Evolutionary conservation across 768 basidiomycete genomes (phyloP).

Genomic region (Sarcomyxa edulis): DNA sequence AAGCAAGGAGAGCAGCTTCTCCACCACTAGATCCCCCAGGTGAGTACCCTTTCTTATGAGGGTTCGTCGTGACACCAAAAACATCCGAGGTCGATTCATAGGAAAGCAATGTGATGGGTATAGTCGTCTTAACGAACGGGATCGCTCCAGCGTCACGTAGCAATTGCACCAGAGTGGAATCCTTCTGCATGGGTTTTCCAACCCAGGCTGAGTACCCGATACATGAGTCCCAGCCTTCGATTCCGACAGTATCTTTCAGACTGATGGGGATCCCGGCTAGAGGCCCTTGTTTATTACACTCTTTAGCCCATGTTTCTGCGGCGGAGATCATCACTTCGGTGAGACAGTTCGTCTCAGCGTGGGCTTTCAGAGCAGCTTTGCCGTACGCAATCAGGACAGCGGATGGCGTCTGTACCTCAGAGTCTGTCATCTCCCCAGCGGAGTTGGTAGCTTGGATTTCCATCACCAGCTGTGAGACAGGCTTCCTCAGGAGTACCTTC

Average conservation of each 20-base stretch:
- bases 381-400: constrained; percentile 36
- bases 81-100: constrained; percentile 53
- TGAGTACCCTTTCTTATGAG: constrained; percentile 46
- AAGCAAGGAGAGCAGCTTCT: constrained; percentile 58
- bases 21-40: constrained; percentile 70
- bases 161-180: constrained; percentile 47
- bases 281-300: constrained; percentile 27
- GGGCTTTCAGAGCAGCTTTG: constrained; percentile 40
- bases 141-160: constrained; percentile 59
- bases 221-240: constrained; percentile 52
- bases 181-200: constrained; percentile 35
- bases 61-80: constrained; percentile 58
- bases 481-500: constrained; percentile 20
- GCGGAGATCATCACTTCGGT: constrained; percentile 47
- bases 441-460: constrained; percentile 24
- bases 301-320: constrained; percentile 26
- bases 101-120: constrained; percentile 55
- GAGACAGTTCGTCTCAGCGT: constrained; percentile 48
- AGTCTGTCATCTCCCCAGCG: no score
- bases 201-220: constrained; percentile 54
- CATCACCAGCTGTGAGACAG: constrained; percentile 22
- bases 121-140: constrained; percentile 63
- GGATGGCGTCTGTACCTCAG: no score
- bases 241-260: constrained; percentile 49
- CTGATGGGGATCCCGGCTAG: constrained; percentile 53